Evolutionary conservation across 352 stramenopile genomes (phyloP).

Genomic region (Discostella stelligera): DNA sequence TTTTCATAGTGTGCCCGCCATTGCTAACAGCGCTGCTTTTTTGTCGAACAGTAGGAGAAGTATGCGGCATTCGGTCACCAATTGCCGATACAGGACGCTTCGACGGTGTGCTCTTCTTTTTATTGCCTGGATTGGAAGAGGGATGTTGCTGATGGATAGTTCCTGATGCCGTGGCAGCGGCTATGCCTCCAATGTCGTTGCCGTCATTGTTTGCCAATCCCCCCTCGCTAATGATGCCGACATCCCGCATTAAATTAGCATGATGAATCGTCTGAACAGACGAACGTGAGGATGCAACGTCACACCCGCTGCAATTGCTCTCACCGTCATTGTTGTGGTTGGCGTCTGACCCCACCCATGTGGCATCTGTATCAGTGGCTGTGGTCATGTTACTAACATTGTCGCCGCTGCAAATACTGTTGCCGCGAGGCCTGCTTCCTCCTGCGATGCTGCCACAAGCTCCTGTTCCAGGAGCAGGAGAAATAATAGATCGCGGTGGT

Average conservation of each 20-base stretch:
- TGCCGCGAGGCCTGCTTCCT: neutral
- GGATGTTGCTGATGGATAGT: no score
- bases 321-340: neutral
- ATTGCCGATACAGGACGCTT: slow-evolving; percentile 34
- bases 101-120: slow-evolving; percentile 43
- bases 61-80: neutral
- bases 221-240: neutral
- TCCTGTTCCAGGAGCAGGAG: neutral
- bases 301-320: neutral
- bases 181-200: neutral
- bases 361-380: neutral
- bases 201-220: neutral
- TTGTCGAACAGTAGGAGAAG: no score
- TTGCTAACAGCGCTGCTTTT: no score
- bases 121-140: slow-evolving; percentile 1
- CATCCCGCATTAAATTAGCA: slow-evolving; percentile 10
- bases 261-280: slow-evolving; percentile 23
- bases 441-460: neutral
- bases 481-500: neutral
- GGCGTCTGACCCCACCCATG: neutral
- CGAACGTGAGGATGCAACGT: slow-evolving; percentile 3
- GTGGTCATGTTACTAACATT: no score
- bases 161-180: neutral
- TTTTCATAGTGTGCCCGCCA: no score
- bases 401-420: no score